A percentile compares a stretch with the other conserved stretches of the same genome.
These are phyloP conservation scores for Yarrowia sp. DNA, from an alignment of 805 yeast species.

Conservation along the genomic window DNA sequence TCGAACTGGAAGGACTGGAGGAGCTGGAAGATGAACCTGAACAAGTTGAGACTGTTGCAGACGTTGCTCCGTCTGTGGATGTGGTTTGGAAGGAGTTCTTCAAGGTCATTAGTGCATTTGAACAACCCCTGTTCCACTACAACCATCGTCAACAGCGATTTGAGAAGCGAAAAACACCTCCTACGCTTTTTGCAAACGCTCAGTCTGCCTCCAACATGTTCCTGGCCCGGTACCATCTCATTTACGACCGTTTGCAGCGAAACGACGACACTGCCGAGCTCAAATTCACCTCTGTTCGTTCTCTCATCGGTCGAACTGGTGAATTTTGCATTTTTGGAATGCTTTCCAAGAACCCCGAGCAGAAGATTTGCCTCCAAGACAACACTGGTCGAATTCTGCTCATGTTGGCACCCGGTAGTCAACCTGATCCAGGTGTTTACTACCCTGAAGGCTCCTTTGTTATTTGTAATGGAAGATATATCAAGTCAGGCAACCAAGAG, in stretches of 20 bases:
- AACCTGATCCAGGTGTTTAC: conserved; percentile 62
- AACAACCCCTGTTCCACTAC: conserved; percentile 64
- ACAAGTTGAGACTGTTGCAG: not conserved
- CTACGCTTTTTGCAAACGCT: conserved; percentile 33
- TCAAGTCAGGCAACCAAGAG: conserved; percentile 39
- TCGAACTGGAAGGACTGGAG: not conserved
- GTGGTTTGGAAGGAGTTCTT: conserved; percentile 74
- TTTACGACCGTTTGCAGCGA: conserved; percentile 69
- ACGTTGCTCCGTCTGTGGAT: not conserved
- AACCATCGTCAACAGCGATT: conserved; percentile 64
- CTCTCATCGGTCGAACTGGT: conserved; percentile 82
- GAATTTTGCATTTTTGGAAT: conserved; percentile 78
- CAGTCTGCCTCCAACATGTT: conserved; percentile 34
- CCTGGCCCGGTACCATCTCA: conserved; percentile 54
- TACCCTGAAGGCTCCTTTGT: conserved; percentile 72
- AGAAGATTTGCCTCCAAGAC: conserved; percentile 78
- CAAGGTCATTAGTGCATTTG: conserved; percentile 58
- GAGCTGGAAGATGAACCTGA: not conserved
- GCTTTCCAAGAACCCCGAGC: conserved; percentile 59
- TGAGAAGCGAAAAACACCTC: conserved; percentile 35
- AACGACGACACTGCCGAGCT: conserved; percentile 48
- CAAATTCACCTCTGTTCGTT: conserved; percentile 70
- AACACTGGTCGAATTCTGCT: conserved; percentile 70
- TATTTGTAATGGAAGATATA: conserved; percentile 81
- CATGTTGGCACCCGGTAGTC: conserved; percentile 53